Evolutionary conservation across 2,329 filamentous ascomycete species (phyloP).

Genomic region (Ampelomyces quisqualis): DNA sequence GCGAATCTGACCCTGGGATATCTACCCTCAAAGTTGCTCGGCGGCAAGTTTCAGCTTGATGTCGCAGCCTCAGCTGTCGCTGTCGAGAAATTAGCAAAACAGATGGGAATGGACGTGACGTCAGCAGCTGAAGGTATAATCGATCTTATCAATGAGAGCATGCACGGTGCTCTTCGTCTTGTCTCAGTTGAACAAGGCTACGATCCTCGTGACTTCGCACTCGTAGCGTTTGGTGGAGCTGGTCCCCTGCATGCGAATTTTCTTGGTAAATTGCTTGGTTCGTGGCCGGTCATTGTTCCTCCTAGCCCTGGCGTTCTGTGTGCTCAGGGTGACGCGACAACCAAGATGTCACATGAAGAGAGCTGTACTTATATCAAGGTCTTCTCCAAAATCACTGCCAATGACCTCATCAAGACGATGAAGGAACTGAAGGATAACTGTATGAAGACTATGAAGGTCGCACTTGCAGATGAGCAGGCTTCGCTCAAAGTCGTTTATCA

Average conservation of each 20-base stretch:
- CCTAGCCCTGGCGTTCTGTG: slow-evolving; percentile 54
- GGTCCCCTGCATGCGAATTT: slow-evolving; percentile 56
- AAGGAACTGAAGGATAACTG: slow-evolving; percentile 42
- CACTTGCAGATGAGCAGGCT: slow-evolving; percentile 36
- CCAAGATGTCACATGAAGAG: slow-evolving; percentile 52
- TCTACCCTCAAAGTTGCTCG: slow-evolving; percentile 50
- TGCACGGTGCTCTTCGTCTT: slow-evolving; percentile 54
- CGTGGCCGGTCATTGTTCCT: slow-evolving; percentile 57
- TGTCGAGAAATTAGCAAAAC: slow-evolving; percentile 48
- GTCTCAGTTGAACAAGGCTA: slow-evolving; percentile 56
- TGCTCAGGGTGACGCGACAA: slow-evolving; percentile 54
- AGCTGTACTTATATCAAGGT: slow-evolving; percentile 50
- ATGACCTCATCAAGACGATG: slow-evolving; percentile 41
- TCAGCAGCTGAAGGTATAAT: slow-evolving; percentile 53
- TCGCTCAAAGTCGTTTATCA: slow-evolving; percentile 44
- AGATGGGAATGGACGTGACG: slow-evolving; percentile 48
- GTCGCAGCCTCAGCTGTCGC: slow-evolving; percentile 46
- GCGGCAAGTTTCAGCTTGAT: slow-evolving; percentile 50
- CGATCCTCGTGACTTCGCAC: slow-evolving; percentile 53
- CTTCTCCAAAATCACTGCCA: slow-evolving; percentile 40
- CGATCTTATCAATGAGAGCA: slow-evolving; percentile 54
- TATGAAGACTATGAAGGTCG: slow-evolving; percentile 43
- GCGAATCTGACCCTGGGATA: slow-evolving; percentile 53
- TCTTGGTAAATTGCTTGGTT: slow-evolving; percentile 52
- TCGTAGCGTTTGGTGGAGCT: slow-evolving; percentile 55